These are phyloP conservation scores for Hortaea werneckii DNA, from an alignment of 2,329 filamentous ascomycete species.

Conservation along the genomic window DNA sequence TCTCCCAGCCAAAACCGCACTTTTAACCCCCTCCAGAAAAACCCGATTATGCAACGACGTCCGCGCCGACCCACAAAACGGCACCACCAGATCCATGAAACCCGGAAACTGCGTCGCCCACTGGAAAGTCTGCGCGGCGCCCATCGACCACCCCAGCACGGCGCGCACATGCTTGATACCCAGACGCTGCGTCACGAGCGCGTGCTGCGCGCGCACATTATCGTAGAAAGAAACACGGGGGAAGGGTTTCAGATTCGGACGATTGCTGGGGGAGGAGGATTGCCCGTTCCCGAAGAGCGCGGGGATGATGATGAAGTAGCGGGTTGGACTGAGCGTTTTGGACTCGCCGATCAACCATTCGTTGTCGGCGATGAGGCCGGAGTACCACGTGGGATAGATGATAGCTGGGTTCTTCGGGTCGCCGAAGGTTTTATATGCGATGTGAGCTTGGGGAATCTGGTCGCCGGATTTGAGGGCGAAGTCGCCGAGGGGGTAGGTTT, in stretches of 20 bases:
- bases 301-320: constrained; percentile 59
- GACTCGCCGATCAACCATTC: constrained; percentile 61
- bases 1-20: constrained; percentile 49
- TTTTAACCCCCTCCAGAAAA: constrained; percentile 56
- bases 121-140: constrained; percentile 49
- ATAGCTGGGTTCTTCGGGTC: constrained; percentile 53
- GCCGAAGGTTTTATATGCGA: constrained; percentile 71
- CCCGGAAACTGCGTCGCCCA: constrained; percentile 32
- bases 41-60: constrained; percentile 59
- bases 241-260: constrained; percentile 41
- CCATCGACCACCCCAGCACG: constrained; percentile 64
- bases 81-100: constrained; percentile 49
- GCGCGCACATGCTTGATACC: constrained; percentile 50
- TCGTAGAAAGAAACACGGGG: constrained; percentile 57
- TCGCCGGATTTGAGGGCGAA: constrained; percentile 52
- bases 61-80: constrained; percentile 56
- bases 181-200: constrained; percentile 54
- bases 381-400: constrained; percentile 71
- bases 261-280: constrained; percentile 57
- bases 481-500: constrained; percentile 33
- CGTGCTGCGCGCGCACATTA: constrained; percentile 57
- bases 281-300: constrained; percentile 61
- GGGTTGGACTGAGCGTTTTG: constrained; percentile 53
- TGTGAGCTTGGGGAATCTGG: constrained; percentile 52
- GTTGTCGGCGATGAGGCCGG: constrained; percentile 58